phyloP scores from a whole-genome alignment of 2,329 filamentous ascomycete species.

The Paracoccidioides lutzii region DNA sequence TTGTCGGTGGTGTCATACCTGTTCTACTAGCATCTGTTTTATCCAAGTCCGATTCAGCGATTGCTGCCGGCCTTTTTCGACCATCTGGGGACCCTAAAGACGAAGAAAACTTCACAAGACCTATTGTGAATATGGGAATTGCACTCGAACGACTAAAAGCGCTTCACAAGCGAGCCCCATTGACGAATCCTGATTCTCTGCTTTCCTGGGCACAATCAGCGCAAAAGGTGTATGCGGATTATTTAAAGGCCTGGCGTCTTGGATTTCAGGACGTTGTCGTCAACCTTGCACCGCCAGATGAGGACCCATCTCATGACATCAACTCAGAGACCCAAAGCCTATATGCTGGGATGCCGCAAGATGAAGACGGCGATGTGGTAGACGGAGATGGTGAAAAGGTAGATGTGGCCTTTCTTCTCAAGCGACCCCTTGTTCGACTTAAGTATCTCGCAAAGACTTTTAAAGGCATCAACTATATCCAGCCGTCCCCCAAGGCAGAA shows the following conservation, averaged over 20 bases:
- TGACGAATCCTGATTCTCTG: conserved; percentile 57
- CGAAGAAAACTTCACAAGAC: conserved; percentile 58
- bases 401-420: conserved; percentile 85
- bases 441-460: conserved; percentile 80
- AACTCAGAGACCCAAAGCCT: conserved; percentile 35
- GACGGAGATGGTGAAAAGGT: conserved; percentile 75
- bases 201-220: conserved; percentile 70
- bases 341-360: conserved; percentile 44
- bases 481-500: conserved; percentile 41
- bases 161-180: conserved; percentile 67
- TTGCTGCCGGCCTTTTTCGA: conserved; percentile 55
- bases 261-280: conserved; percentile 92
- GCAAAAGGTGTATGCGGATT: conserved; percentile 68
- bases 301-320: conserved; percentile 35
- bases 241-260: conserved; percentile 76
- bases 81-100: conserved; percentile 41
- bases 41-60: conserved; percentile 52
- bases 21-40: conserved; percentile 79
- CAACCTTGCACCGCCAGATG: conserved; percentile 69
- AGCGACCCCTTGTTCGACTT: conserved; percentile 72
- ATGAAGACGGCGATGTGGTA: conserved; percentile 48
- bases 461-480: conserved; percentile 42
- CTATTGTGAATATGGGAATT: conserved; percentile 89
- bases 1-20: conserved; percentile 90
- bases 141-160: conserved; percentile 71